Percentiles rank a stretch among this genome's conserved stretches.
phyloP scores from a whole-genome alignment of 129 eudicot genomes.

The Lactuca saligna region DNA sequence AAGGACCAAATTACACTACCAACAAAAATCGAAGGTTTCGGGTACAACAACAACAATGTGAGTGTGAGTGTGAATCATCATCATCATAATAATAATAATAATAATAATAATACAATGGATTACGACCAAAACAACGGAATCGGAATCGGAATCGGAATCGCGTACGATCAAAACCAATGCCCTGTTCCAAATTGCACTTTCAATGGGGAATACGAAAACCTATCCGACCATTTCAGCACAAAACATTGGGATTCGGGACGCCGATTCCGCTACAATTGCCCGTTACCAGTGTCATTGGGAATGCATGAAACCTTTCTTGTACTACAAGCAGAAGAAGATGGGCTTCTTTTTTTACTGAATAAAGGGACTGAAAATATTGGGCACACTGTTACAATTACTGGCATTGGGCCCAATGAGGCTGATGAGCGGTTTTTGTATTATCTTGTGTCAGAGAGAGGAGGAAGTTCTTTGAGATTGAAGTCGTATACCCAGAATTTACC shows the following conservation, averaged over 20 bases:
- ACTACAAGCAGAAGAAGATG: constrained; percentile 81
- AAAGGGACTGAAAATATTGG: constrained; percentile 76
- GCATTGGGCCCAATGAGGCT: constrained; percentile 54
- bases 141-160: constrained; percentile 32
- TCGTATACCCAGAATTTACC: constrained; percentile 49
- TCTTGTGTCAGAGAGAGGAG: constrained; percentile 61
- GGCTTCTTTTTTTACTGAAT: constrained; percentile 56
- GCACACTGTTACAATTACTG: constrained; percentile 53
- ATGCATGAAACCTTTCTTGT: constrained; percentile 63
- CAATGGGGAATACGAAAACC: constrained; percentile 41
- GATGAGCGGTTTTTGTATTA: constrained; percentile 54
- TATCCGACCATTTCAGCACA: constrained; percentile 61
- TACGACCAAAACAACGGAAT: constrained; percentile 30
- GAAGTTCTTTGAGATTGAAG: constrained; percentile 57
- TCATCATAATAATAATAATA: too few species aligned
- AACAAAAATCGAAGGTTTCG: constrained; percentile 46
- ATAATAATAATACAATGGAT: constrained; percentile 22
- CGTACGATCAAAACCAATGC: constrained; percentile 40
- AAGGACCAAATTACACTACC: constrained; percentile 29
- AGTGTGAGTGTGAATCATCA: too few species aligned
- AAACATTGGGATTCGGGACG: constrained; percentile 71
- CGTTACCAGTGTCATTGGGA: constrained; percentile 48
- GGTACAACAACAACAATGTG: constrained; percentile 29
- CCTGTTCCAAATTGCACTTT: constrained; percentile 59
- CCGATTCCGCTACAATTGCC: constrained; percentile 61